These are phyloP conservation scores for Endogone sp. DNA, from an alignment of 192 early-diverging fungal genomes.

Conservation along the genomic window DNA sequence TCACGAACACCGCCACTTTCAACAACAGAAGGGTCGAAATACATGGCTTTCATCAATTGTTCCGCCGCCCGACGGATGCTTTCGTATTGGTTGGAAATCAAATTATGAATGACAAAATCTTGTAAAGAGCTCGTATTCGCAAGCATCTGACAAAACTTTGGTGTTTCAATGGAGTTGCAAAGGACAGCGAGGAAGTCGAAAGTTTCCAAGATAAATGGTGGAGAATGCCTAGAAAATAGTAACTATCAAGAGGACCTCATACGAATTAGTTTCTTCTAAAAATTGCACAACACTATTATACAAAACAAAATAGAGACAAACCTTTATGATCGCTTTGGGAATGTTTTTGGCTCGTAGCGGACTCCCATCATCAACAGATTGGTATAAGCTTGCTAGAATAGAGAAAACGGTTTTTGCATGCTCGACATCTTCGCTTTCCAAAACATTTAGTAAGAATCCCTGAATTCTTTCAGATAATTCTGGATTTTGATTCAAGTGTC, in stretches of 20 bases:
- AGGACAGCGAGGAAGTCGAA: not conserved
- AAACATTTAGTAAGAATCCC: not conserved
- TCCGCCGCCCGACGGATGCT: not conserved
- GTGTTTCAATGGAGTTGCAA: not conserved
- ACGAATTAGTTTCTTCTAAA: too few relatives aligned
- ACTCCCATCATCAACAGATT: not conserved
- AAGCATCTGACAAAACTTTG: not conserved
- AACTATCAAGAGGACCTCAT: too few relatives aligned
- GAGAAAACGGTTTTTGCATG: not conserved
- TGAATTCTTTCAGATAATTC: not conserved
- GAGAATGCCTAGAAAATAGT: not conserved
- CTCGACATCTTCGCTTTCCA: not conserved
- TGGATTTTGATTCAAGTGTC: not conserved
- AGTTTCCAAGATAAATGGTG: not conserved
- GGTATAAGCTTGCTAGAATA: not conserved
- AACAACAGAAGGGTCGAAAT: not conserved
- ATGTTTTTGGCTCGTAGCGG: not conserved
- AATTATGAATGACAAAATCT: not conserved
- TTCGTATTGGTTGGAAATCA: not conserved
- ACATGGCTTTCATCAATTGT: not conserved
- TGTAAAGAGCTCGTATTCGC: not conserved
- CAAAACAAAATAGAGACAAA: not conserved
- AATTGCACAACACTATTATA: not conserved
- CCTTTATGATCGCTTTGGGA: not conserved
- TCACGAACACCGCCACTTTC: not conserved